Evolutionary conservation across 768 basidiomycete species (phyloP).

Genomic region (Suillus subalutaceus): DNA sequence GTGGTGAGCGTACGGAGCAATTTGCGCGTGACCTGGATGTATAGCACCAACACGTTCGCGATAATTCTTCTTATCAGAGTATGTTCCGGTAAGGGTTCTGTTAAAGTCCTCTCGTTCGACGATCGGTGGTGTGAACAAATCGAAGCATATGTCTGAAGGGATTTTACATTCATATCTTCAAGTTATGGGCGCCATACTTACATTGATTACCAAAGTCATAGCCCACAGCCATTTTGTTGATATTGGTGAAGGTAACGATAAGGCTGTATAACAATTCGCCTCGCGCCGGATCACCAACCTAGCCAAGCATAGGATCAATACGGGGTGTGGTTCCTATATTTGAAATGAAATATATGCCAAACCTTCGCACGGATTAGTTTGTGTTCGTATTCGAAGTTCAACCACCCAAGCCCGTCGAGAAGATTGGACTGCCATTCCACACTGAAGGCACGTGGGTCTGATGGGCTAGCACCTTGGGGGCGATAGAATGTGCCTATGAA

Average conservation of each 20-base stretch:
- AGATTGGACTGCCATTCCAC: constrained; percentile 69
- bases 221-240: constrained; percentile 63
- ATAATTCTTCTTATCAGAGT: constrained; percentile 45
- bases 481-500: constrained; percentile 32
- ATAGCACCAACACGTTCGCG: constrained; percentile 62
- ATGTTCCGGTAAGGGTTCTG: constrained; percentile 44
- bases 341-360: constrained; percentile 18
- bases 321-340: neutral
- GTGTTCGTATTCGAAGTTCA: constrained; percentile 69
- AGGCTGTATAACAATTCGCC: constrained; percentile 56
- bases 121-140: constrained; percentile 63
- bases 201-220: constrained; percentile 65
- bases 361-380: constrained; percentile 68
- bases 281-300: constrained; percentile 62
- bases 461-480: constrained; percentile 24
- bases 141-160: constrained; percentile 64
- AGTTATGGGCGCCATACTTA: constrained; percentile 34
- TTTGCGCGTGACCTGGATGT: constrained; percentile 55
- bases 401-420: constrained; percentile 48
- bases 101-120: constrained; percentile 65
- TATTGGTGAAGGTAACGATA: constrained; percentile 57
- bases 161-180: constrained; percentile 18
- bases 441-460: constrained; percentile 58
- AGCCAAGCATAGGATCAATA: constrained; percentile 1
- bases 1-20: constrained; percentile 75